These are phyloP conservation scores for Fusarium algeriense DNA, from an alignment of 2,329 filamentous ascomycete species.

Conservation along the genomic window DNA sequence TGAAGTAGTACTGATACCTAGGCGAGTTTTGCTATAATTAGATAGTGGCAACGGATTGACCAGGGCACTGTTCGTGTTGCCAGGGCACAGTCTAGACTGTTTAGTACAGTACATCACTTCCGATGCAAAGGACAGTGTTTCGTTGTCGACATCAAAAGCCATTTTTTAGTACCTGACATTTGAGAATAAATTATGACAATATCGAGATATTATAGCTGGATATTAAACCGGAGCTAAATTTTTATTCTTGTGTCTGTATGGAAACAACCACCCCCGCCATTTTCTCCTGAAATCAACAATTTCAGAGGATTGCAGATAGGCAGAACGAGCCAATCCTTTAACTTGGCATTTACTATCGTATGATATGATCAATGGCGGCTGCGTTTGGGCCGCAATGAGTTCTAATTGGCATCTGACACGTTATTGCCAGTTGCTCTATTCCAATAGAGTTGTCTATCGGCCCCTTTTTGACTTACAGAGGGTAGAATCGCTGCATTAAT, in stretches of 20 bases:
- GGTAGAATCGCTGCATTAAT: not conserved
- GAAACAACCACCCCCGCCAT: conserved; percentile 9
- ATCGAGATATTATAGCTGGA: not conserved
- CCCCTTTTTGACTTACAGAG: not conserved
- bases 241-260: conserved; percentile 17
- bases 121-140: conserved; percentile 20
- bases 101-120: conserved; percentile 17
- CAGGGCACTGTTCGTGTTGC: not conserved
- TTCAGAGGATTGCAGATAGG: not conserved
- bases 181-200: not conserved
- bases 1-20: conserved; percentile 9
- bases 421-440: not conserved
- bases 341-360: not conserved
- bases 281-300: not conserved
- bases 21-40: conserved; percentile 38
- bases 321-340: not conserved
- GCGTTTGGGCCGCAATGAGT: not conserved
- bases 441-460: not conserved
- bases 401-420: not conserved
- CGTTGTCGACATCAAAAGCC: conserved; percentile 8
- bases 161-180: not conserved
- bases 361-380: conserved; percentile 9
- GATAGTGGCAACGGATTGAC: conserved; percentile 6
- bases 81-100: not conserved
- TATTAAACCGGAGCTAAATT: not conserved